These are phyloP conservation scores for Phytophthora sp. DNA, from an alignment of 352 stramenopile genomes.

Conservation along the genomic window DNA sequence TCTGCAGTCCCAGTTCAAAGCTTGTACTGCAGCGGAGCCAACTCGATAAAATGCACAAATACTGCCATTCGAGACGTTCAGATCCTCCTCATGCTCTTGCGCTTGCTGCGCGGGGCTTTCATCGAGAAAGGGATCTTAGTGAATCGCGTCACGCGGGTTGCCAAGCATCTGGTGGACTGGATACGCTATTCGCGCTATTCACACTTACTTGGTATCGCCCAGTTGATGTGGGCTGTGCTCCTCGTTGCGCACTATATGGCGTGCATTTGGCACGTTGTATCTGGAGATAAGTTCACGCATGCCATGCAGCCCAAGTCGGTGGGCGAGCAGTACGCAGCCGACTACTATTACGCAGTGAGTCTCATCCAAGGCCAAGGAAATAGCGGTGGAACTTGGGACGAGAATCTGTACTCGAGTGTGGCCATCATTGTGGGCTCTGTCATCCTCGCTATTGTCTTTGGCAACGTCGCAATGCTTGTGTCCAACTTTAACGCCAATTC, in stretches of 20 bases:
- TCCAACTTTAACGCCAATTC: too few relatives aligned
- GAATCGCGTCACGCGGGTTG: conserved; percentile 29
- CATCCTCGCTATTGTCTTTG: conserved; percentile 61
- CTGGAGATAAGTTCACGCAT: background rate
- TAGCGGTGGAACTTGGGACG: background rate
- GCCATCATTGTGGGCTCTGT: conserved; percentile 53
- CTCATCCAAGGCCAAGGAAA: conserved; percentile 62
- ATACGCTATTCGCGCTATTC: conserved; percentile 40
- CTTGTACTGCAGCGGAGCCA: background rate
- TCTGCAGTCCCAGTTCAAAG: conserved; percentile 3
- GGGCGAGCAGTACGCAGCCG: conserved; percentile 39
- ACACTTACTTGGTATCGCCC: conserved; percentile 38
- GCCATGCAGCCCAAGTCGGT: background rate
- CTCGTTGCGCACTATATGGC: conserved; percentile 54
- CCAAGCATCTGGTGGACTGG: conserved; percentile 27
- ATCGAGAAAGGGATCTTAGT: conserved; percentile 19
- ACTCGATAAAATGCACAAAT: too few relatives aligned
- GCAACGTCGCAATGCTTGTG: conserved; percentile 60
- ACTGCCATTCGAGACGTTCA: background rate
- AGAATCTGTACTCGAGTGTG: conserved; percentile 45
- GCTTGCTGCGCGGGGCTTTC: conserved; percentile 12
- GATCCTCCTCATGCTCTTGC: conserved; percentile 26
- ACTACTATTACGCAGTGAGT: conserved; percentile 41
- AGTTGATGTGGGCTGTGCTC: conserved; percentile 43
- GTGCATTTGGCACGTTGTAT: conserved; percentile 48